These are phyloP conservation scores for Jackrogersella minutella DNA, from an alignment of 495 filamentous ascomycete species.

Conservation along the genomic window DNA sequence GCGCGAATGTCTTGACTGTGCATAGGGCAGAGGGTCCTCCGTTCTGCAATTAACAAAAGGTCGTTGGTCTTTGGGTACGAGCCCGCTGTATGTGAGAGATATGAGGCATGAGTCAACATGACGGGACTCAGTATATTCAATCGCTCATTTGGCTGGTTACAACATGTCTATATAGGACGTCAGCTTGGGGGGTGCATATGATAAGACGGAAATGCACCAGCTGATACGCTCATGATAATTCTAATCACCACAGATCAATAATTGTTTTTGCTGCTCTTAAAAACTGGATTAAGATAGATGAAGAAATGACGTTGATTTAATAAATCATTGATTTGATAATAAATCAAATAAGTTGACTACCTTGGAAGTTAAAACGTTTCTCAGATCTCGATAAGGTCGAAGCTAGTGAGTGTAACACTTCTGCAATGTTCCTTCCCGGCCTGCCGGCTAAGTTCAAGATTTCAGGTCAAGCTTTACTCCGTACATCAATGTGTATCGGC, in stretches of 20 bases:
- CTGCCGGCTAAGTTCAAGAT: background rate
- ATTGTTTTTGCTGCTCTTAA: too few species aligned
- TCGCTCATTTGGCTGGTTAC: background rate
- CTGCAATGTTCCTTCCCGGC: too few species aligned
- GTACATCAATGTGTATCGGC: background rate
- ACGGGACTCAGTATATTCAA: background rate
- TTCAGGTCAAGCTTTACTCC: too few species aligned
- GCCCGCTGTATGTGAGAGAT: background rate
- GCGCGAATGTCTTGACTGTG: background rate
- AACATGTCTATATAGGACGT: background rate
- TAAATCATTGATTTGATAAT: background rate
- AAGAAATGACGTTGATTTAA: too few species aligned
- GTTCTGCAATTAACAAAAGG: background rate
- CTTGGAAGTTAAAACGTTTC: background rate
- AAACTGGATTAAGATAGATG: too few species aligned
- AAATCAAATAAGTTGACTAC: too few species aligned
- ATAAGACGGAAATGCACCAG: background rate
- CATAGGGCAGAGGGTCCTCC: background rate
- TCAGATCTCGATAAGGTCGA: slow-evolving; percentile 15
- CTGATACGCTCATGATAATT: background rate
- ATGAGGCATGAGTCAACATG: background rate
- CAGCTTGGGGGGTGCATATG: background rate
- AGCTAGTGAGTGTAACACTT: too few species aligned
- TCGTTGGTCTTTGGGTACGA: background rate
- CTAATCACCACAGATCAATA: too few species aligned